A percentile compares a stretch with the other conserved stretches of the same genome.
phyloP scores from a whole-genome alignment of 768 basidiomycete genomes.

The Mycena crocata region DNA sequence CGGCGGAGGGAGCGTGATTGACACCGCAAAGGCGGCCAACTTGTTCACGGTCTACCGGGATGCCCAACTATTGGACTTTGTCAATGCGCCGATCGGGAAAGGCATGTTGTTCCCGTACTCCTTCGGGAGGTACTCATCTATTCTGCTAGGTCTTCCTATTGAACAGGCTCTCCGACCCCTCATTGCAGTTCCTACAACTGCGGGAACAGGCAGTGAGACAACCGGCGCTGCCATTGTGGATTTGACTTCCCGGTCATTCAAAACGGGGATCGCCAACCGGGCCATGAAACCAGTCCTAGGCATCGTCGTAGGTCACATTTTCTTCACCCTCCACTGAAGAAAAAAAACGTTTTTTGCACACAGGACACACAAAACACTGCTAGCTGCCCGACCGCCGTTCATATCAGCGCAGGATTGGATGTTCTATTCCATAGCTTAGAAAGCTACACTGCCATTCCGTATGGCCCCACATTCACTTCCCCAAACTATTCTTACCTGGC shows the following conservation, averaged over 20 bases:
- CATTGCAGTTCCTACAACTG: constrained; percentile 82
- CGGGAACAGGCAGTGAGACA: constrained; percentile 87
- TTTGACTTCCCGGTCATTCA: constrained; percentile 92
- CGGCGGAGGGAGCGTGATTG: constrained; percentile 95
- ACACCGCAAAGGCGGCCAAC: constrained; percentile 96
- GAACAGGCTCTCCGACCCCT: constrained; percentile 79
- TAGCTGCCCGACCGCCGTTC: constrained; percentile 90
- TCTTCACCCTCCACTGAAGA: neutral
- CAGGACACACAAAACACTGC: constrained; percentile 92
- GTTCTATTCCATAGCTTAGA: constrained; percentile 97
- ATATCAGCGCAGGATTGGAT: constrained; percentile 95
- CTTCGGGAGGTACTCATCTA: neutral
- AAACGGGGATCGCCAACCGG: constrained; percentile 95
- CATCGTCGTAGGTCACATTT: constrained; percentile 62
- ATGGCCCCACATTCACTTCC: constrained; percentile 39
- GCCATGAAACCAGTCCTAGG: constrained; percentile 92
- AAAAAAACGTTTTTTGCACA: constrained; percentile 39
- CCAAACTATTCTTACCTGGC: constrained; percentile 6
- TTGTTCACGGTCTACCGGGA: constrained; percentile 94
- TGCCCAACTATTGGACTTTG: constrained; percentile 93
- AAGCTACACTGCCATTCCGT: constrained; percentile 95
- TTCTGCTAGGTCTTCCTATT: constrained; percentile 67
- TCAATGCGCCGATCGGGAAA: constrained; percentile 96
- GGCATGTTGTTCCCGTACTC: constrained; percentile 52
- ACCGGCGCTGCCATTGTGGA: constrained; percentile 96